A percentile compares a stretch with the other conserved stretches of the same genome.
phyloP scores from a whole-genome alignment of 768 basidiomycete genomes.

The Pleurotus platypus region DNA sequence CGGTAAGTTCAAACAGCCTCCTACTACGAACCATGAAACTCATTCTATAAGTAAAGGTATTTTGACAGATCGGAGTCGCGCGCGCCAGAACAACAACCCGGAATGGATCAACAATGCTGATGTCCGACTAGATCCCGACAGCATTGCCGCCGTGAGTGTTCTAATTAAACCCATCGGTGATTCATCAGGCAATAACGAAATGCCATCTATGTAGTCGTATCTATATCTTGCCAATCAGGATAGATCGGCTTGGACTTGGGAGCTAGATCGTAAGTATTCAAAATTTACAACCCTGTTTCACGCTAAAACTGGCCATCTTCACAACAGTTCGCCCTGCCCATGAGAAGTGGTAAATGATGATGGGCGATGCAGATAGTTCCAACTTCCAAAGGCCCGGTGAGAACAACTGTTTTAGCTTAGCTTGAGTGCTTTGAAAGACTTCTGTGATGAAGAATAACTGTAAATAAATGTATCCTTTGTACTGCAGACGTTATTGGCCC shows the following conservation, averaged over 20 bases:
- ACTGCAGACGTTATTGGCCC: too few species aligned
- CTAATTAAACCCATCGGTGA: neutral
- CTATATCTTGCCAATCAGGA: constrained; percentile 66
- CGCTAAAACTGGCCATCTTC: neutral
- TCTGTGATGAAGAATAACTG: too few species aligned
- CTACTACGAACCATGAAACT: neutral
- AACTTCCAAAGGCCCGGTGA: too few species aligned
- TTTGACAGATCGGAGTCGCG: constrained; percentile 25
- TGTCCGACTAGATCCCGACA: constrained; percentile 53
- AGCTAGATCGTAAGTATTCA: constrained; percentile 63
- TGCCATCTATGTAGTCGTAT: constrained; percentile 48
- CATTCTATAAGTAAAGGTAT: constrained; percentile 23
- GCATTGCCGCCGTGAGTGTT: constrained; percentile 60
- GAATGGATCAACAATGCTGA: constrained; percentile 43
- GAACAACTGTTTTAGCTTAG: too few species aligned
- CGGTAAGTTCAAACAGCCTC: constrained; percentile 22
- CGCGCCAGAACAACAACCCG: constrained; percentile 21
- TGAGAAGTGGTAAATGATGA: constrained; percentile 35
- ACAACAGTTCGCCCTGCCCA: constrained; percentile 39
- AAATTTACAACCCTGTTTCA: neutral
- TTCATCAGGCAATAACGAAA: neutral
- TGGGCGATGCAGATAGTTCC: neutral
- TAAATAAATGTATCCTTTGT: too few species aligned
- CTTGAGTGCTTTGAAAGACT: too few species aligned
- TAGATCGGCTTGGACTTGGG: constrained; percentile 74